phyloP scores from a whole-genome alignment of 805 yeast genomes.

The Saccharomycopsis fermentans region DNA sequence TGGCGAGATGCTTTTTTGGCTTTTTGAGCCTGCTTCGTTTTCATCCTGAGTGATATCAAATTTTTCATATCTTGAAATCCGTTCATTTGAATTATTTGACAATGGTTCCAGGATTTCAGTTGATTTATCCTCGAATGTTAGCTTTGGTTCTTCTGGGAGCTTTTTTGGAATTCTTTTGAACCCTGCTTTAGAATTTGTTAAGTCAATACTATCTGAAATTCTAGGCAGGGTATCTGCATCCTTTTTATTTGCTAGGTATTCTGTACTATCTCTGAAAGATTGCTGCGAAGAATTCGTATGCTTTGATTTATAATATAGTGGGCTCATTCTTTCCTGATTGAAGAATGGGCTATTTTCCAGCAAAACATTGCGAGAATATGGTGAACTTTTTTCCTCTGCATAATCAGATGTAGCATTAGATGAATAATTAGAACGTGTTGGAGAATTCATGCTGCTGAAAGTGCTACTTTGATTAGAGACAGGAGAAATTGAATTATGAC shows the following conservation, averaged over 20 bases:
- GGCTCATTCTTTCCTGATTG: neutral
- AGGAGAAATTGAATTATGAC: neutral
- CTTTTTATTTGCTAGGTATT: neutral
- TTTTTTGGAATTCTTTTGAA: neutral
- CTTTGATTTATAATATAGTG: neutral
- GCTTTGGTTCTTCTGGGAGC: neutral
- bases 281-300: neutral
- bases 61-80: neutral
- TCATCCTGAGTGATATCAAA: neutral
- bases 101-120: neutral
- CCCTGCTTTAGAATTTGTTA: too few relatives aligned
- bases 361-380: neutral
- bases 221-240: neutral
- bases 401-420: neutral
- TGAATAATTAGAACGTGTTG: neutral
- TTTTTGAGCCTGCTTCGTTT: neutral
- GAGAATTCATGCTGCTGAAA: neutral
- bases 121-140: neutral
- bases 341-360: neutral
- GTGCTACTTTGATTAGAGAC: neutral
- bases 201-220: neutral
- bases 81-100: neutral
- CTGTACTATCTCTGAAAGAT: neutral
- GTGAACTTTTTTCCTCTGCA: neutral
- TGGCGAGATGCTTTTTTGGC: neutral